Conservation (phyloP, 257 asterid genomes). For the Penstemon davidsonii region DNA sequence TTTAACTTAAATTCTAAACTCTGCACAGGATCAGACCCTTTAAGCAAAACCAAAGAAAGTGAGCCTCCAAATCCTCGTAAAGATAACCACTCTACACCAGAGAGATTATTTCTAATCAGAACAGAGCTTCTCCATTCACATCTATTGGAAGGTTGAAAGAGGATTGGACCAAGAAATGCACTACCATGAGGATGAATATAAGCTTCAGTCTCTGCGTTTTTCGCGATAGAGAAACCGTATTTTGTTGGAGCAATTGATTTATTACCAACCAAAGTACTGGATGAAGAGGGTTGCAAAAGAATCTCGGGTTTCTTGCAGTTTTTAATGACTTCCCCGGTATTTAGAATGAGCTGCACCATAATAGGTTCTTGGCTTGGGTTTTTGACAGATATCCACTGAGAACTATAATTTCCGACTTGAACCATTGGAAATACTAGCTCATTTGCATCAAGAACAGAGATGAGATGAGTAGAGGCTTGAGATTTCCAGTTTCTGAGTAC, state of each 20-base stretch:
- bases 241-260: conserved; percentile 54
- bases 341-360: conserved; percentile 72
- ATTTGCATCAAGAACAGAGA: too few species aligned
- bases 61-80: conserved; percentile 81
- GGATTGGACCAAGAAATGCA: conserved; percentile 77
- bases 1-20: conserved; percentile 65
- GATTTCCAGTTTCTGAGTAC: conserved; percentile 55
- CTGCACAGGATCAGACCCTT: conserved; percentile 54
- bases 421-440: conserved; percentile 16
- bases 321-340: conserved; percentile 67
- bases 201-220: conserved; percentile 79
- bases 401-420: conserved; percentile 63
- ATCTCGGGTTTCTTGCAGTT: conserved; percentile 57
- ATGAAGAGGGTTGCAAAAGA: conserved; percentile 48
- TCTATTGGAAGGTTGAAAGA: conserved; percentile 78
- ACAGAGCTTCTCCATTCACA: conserved; percentile 92
- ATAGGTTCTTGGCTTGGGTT: conserved; percentile 70
- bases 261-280: conserved; percentile 44
- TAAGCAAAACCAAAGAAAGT: conserved; percentile 62
- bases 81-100: conserved; percentile 89
- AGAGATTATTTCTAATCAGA: conserved; percentile 75
- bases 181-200: conserved; percentile 58
- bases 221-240: conserved; percentile 81
- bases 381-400: conserved; percentile 60
- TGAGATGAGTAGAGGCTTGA: too few species aligned